Evolutionary conservation across 1,284 basidiomycete genomes (phyloP).

Genomic region (Anthracocystis panici-leucophaei): DNA sequence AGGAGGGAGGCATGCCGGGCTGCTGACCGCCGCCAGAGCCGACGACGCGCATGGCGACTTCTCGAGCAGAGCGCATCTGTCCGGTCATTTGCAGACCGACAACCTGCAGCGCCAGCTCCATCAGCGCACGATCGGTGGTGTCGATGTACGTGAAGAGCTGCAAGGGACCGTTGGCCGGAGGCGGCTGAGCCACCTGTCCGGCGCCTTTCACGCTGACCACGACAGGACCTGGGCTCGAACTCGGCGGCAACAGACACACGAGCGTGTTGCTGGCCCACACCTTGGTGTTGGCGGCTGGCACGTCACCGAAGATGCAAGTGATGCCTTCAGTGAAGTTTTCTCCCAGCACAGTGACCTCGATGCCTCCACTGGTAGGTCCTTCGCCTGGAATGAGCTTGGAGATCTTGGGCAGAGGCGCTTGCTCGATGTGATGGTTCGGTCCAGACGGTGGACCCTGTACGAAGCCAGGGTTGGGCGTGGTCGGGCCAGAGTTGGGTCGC

Average conservation of each 20-base stretch:
- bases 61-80: conserved; percentile 89
- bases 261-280: conserved; percentile 94
- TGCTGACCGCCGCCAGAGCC: conserved; percentile 58
- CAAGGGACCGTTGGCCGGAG: conserved; percentile 71
- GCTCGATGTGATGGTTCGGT: conserved; percentile 50
- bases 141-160: conserved; percentile 83
- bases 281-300: conserved; percentile 83
- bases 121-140: conserved; percentile 87
- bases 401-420: conserved; percentile 57
- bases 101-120: conserved; percentile 94
- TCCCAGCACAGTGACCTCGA: conserved; percentile 93
- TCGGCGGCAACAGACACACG: conserved; percentile 90
- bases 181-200: conserved; percentile 26
- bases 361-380: conserved; percentile 85
- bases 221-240: conserved; percentile 85
- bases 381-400: conserved; percentile 78
- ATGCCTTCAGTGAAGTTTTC: conserved; percentile 75
- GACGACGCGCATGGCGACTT: conserved; percentile 77
- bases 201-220: conserved; percentile 78
- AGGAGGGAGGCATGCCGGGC: conserved; percentile 27
- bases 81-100: conserved; percentile 97
- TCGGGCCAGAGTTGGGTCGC: conserved; percentile 18
- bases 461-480: conserved; percentile 15
- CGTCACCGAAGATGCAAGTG: conserved; percentile 87
- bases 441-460: conserved; percentile 33